A percentile compares a stretch with the other conserved stretches of the same genome.
phyloP scores from a whole-genome alignment of 768 basidiomycete genomes.

The Lentinula sp. region DNA sequence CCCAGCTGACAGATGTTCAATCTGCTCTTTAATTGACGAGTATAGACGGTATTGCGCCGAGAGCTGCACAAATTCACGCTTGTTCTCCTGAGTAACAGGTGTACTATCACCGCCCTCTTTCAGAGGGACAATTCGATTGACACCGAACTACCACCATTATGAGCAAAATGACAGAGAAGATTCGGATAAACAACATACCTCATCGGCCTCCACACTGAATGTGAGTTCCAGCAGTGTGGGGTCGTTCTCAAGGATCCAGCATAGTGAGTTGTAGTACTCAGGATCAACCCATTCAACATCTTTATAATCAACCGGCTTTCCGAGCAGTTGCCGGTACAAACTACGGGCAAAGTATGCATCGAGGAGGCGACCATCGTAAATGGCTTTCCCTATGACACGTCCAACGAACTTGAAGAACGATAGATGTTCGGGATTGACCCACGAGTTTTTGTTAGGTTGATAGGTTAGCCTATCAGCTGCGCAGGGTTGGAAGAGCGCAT shows the following conservation, averaged over 20 bases:
- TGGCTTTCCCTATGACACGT: conserved; percentile 95
- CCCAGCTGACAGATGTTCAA: conserved; percentile 81
- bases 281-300: conserved; percentile 99
- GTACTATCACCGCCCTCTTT: conserved; percentile 81
- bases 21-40: conserved; percentile 93
- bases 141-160: conserved; percentile 63
- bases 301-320: conserved; percentile 89
- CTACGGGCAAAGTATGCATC: conserved; percentile 98
- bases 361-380: conserved; percentile 91
- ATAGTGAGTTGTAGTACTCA: conserved; percentile 95
- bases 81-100: conserved; percentile 94
- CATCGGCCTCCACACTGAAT: conserved; percentile 94
- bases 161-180: conserved; percentile 7
- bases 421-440: conserved; percentile 93
- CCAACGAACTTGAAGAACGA: conserved; percentile 99
- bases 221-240: conserved; percentile 81
- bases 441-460: conserved; percentile 91
- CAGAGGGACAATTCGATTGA: conserved; percentile 80
- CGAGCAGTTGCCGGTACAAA: conserved; percentile 90
- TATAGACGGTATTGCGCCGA: conserved; percentile 92
- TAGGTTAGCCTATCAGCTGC: conserved; percentile 93
- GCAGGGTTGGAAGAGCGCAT: conserved; percentile 96
- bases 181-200: conserved; percentile 42
- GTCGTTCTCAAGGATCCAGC: conserved; percentile 98
- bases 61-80: conserved; percentile 90